Base-by-base conservation (phyloP, 2,329 filamentous ascomycete species). In the Botryotinia narcissicola region DNA sequence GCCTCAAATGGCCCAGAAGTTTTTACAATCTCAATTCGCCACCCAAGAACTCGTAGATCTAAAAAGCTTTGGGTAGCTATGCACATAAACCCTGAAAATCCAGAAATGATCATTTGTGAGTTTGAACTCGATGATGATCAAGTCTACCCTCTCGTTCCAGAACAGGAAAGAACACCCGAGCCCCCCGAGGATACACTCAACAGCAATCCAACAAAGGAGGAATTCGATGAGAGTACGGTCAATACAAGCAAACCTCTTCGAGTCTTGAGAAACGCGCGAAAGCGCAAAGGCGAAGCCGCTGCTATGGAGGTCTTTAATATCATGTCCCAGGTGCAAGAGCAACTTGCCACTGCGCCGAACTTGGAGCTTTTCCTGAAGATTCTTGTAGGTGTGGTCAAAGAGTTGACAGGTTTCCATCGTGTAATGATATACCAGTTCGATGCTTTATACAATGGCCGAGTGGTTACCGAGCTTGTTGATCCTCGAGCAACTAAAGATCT, bases 351-450 rank as follows among this genome's bases (percentile, higher is more conserved):
- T 40, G 93, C 94, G 1, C 85, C 89, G 0, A 91, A 87, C 74
- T 84, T 97, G 0, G 90, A 94, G 1, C 85, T 82, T 1, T 93
- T 97, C 74, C 84, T 97, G 54, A 95, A 96, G 78, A 90, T 95
- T 9, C 83, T 96, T 4, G 92, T 95, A 0, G 94, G 94, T 0
- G 92, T 97, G 12, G 89, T 97, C 48, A 97, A 97, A 80, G 94
- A 97, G 79, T 81, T 97, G 67, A 97, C 94, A 0, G 94, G 94
- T 0, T 97, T 97, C 76, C 94, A 97, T 80, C 92, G 94, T 20
- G 93, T 97, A 66, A 95, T 97, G 93, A 88, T 97, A 2, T 97
- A 97, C 79, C 93, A 97, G 81, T 97, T 97, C 76, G 94, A 97
- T 81, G 85, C 90, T 7, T 82, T 86, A 1, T 96, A 92, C 85